Base-by-base conservation (phyloP, 2,329 filamentous ascomycete genomes). In the Alternaria tenuissima region DNA sequence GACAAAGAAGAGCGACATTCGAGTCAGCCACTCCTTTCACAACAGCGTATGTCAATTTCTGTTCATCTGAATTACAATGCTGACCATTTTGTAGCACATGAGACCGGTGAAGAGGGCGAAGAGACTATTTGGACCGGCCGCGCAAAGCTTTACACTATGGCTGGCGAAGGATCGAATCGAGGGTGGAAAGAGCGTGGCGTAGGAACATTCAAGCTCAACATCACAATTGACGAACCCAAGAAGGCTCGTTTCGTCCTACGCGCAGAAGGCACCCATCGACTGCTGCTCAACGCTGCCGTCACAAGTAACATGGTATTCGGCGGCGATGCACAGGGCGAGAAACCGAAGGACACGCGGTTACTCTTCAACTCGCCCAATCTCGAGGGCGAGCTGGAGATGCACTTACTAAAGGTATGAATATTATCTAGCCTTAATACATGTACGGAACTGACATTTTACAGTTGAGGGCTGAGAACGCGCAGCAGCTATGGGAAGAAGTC, bases 101-200 rank as follows among this genome's bases (percentile, higher is more conserved):
- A 96, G 75, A 94, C 95, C 52, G 94, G 94, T 57, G 94, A 98
- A 79, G 89, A 93, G 71, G 88, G 88, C 49, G 94, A 98, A 77
- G 84, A 84, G 20, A 94, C 91, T 2, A 81, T 92, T 49, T 87
- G 94, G 73, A 86, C 88, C 44, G 88, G 91, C 60, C 89, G 94
- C 65, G 91, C 92, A 20, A 96, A 96, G 78, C 87, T 98, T 59
- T 98, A 92, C 81, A 86, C 90, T 59, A 91, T 95, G 70, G 88
- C 87, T 65, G 83, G 84, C 36, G 85, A 84, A 46, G 73, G 70
- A 6, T 71, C 72, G 34, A 80, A 79, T 65, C 86, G 86, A 55
- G 89, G 88, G 47, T 98, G 94, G 94, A 94, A 94, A 78, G 94
- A 98, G 80, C 89, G 94, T 53, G 94, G 94, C 12, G 86, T 89